Evolutionary conservation across 2,329 filamentous ascomycete genomes (phyloP), one percentile per base, ranked within the genome.

Genomic region (Fusarium sarcochroum): DNA sequence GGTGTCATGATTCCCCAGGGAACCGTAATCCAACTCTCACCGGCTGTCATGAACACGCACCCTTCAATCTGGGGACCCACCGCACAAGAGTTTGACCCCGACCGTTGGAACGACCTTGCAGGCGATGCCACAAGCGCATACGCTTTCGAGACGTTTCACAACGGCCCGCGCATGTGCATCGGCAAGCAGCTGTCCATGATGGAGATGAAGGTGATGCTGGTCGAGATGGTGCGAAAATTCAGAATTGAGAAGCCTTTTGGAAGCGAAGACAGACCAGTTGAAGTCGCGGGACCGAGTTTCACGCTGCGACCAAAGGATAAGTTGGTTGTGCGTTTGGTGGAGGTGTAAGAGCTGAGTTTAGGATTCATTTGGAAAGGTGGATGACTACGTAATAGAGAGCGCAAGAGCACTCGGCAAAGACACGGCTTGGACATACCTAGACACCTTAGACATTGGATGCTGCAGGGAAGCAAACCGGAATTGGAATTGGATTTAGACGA

Each of bases 111-210:
- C 30, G 38, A 64, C 3, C 69, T 73, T 6, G 38, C 49, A 5
- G 76, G 75, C 5, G 61, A 58, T 17, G 73, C 72, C 6, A 50
- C 70, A 9, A 75, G 67, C 44, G 68, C 76, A 1, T 77, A 77
- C 42, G 75, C 80, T 0, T 79, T 80, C 38, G 72, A 76, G 37
- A 74, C 77, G 0, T 82, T 82, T 57, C 71, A 78, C 50, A 76
- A 78, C 44, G 80, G 79, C 5, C 77, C 79, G 7, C 71, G 80
- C 15, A 74, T 76, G 42, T 82, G 80, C 66, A 80, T 81, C 32
- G 80, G 80, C 14, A 76, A 75, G 55, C 74, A 69, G 11, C 77
- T 79, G 30, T 73, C 79, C 1, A 58, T 78, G 47, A 58, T 81
- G 50, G 80, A 81, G 68, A 76, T 81, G 67, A 82, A 82, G 71